These are phyloP conservation scores for Eragrostis tef DNA, from an alignment of 202 grass and related monocot species.

Conservation along the genomic window DNA sequence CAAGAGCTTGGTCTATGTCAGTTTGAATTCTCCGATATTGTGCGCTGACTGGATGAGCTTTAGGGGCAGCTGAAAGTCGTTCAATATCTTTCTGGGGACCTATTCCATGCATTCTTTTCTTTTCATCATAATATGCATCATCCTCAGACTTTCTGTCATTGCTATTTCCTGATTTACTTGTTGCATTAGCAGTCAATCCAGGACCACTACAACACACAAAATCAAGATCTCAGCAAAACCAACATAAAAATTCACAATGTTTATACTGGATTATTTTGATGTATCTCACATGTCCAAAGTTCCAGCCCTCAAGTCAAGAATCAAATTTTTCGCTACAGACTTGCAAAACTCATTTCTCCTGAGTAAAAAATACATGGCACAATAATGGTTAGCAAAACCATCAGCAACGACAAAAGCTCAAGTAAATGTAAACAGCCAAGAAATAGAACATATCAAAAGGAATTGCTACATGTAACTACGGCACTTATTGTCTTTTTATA, in stretches of 20 bases:
- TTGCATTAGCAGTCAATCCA: conserved; percentile 37
- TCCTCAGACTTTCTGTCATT: conserved; percentile 42
- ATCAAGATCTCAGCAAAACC: conserved; percentile 43
- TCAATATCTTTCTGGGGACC: conserved; percentile 36
- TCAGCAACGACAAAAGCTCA: conserved; percentile 38
- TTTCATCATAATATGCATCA: conserved; percentile 48
- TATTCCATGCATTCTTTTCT: conserved; percentile 53
- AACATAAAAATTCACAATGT: conserved; percentile 18
- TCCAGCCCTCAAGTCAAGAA: conserved; percentile 69
- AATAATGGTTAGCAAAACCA: conserved; percentile 24
- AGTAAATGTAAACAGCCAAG: not conserved
- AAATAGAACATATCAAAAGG: not conserved
- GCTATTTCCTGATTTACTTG: conserved; percentile 51
- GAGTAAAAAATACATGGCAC: conserved; percentile 35
- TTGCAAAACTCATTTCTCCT: conserved; percentile 80
- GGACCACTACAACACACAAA: conserved; percentile 50
- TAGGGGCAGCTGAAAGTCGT: conserved; percentile 48
- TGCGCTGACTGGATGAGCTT: conserved; percentile 57
- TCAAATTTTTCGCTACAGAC: conserved; percentile 62
- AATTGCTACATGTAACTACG: conserved; percentile 1
- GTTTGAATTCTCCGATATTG: conserved; percentile 46
- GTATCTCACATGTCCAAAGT: conserved; percentile 73
- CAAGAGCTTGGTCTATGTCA: conserved; percentile 55
- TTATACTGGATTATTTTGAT: conserved; percentile 17
- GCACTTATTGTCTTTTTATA: not conserved